Evolutionary conservation across 2,329 filamentous ascomycete species (phyloP).

Genomic region (Monilinia laxa): DNA sequence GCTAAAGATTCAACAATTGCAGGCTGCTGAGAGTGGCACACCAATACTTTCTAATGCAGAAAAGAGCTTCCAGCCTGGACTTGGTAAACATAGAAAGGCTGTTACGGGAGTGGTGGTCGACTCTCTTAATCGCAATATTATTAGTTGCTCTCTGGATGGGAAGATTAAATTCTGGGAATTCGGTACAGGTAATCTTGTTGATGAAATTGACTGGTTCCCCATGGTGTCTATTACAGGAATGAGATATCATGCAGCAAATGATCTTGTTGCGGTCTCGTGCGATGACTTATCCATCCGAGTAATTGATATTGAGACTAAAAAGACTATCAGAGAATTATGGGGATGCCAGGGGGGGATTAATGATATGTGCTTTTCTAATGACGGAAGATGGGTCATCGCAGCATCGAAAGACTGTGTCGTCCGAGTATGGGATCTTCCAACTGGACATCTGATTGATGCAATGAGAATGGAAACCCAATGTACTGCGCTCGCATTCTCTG

Average conservation of each 20-base stretch:
- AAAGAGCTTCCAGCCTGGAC: conserved; percentile 42
- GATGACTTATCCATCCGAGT: conserved; percentile 86
- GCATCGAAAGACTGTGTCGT: conserved; percentile 78
- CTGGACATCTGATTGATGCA: conserved; percentile 90
- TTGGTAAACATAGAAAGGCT: conserved; percentile 74
- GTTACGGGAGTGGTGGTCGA: conserved; percentile 88
- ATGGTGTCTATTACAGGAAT: conserved; percentile 75
- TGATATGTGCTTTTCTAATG: conserved; percentile 85
- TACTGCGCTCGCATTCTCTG: conserved; percentile 82
- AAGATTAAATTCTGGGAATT: conserved; percentile 99
- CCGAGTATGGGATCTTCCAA: conserved; percentile 92
- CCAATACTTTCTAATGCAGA: conserved; percentile 26
- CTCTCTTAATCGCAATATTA: conserved; percentile 79
- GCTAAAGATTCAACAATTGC: conserved; percentile 63
- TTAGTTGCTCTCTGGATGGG: conserved; percentile 87
- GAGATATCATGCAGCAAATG: conserved; percentile 78
- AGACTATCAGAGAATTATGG: conserved; percentile 90
- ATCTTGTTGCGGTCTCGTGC: conserved; percentile 84
- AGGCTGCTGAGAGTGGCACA: conserved; percentile 37
- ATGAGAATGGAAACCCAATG: conserved; percentile 78
- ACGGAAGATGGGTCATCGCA: conserved; percentile 90
- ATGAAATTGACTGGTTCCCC: conserved; percentile 80
- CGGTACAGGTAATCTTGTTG: conserved; percentile 71
- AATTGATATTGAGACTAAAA: conserved; percentile 86
- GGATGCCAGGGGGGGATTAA: conserved; percentile 72